phyloP scores from a whole-genome alignment of 768 basidiomycete species.

The Tylopilus sp. region DNA sequence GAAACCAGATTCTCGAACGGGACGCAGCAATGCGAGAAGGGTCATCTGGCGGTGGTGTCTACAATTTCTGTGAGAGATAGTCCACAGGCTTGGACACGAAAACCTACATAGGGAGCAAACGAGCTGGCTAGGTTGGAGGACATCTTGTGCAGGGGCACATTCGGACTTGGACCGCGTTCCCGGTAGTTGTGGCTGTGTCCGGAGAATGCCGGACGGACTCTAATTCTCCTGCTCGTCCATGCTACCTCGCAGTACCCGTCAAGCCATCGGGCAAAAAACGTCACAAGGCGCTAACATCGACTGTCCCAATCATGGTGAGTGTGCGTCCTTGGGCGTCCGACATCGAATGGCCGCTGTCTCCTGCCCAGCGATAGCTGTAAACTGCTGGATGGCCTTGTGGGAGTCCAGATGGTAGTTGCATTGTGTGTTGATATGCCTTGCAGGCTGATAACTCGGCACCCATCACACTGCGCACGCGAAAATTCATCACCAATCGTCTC shows the following conservation, averaged over 20 bases:
- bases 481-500: slow-evolving; percentile 99
- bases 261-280: slow-evolving; percentile 29
- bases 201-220: slow-evolving; percentile 44
- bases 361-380: slow-evolving; percentile 5
- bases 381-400: slow-evolving; percentile 26
- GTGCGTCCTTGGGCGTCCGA: slow-evolving; percentile 8
- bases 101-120: slow-evolving; percentile 60
- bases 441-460: slow-evolving; percentile 80
- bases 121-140: slow-evolving; percentile 31
- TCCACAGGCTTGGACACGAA: neutral
- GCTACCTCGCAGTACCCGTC: slow-evolving; percentile 18
- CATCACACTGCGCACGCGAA: slow-evolving; percentile 95
- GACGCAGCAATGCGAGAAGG: slow-evolving; percentile 25
- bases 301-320: slow-evolving; percentile 36
- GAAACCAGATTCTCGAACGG: slow-evolving; percentile 51
- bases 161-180: neutral
- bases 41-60: slow-evolving; percentile 44
- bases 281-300: slow-evolving; percentile 17
- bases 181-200: slow-evolving; percentile 27
- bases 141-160: neutral
- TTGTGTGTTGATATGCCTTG: slow-evolving; percentile 16
- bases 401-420: slow-evolving; percentile 24
- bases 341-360: slow-evolving; percentile 1
- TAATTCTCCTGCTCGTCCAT: slow-evolving; percentile 14
- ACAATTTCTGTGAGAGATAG: neutral